phyloP scores from a whole-genome alignment of 768 basidiomycete species.

The Rhizopogon vulgaris region DNA sequence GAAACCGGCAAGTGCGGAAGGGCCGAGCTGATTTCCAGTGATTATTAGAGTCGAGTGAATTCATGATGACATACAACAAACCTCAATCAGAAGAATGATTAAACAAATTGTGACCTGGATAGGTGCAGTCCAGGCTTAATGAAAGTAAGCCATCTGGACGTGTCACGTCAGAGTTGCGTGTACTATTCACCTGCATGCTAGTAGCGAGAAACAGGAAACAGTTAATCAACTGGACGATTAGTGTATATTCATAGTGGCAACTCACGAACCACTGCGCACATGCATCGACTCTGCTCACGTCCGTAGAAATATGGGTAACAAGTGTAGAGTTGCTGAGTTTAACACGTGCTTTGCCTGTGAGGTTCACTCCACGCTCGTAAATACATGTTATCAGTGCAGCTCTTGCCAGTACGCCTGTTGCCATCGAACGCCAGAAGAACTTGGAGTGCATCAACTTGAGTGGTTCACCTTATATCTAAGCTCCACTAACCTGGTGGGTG shows the following conservation, averaged over 20 bases:
- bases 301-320: constrained; percentile 58
- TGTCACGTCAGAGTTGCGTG: not conserved
- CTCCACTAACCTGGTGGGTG: constrained; percentile 48
- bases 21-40: constrained; percentile 45
- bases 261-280: constrained; percentile 56
- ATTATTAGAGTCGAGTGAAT: not conserved
- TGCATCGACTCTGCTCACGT: constrained; percentile 42
- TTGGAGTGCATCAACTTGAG: constrained; percentile 11
- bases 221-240: not conserved
- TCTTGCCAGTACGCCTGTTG: constrained; percentile 57
- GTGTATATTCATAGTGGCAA: constrained; percentile 9
- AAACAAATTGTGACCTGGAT: constrained; percentile 58
- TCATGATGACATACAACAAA: constrained; percentile 15
- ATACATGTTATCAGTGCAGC: constrained; percentile 63
- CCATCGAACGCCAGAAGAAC: constrained; percentile 72
- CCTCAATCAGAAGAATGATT: constrained; percentile 54
- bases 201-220: not conserved
- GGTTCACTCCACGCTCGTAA: constrained; percentile 60
- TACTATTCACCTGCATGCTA: constrained; percentile 39
- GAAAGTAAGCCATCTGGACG: not conserved
- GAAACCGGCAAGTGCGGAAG: constrained; percentile 67
- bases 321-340: constrained; percentile 55
- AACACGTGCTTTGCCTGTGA: constrained; percentile 62
- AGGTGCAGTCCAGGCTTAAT: constrained; percentile 58
- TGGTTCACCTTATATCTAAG: not conserved